These are phyloP conservation scores for Wickerhamomyces chambardii DNA, from an alignment of 805 yeast genomes.

Conservation along the genomic window DNA sequence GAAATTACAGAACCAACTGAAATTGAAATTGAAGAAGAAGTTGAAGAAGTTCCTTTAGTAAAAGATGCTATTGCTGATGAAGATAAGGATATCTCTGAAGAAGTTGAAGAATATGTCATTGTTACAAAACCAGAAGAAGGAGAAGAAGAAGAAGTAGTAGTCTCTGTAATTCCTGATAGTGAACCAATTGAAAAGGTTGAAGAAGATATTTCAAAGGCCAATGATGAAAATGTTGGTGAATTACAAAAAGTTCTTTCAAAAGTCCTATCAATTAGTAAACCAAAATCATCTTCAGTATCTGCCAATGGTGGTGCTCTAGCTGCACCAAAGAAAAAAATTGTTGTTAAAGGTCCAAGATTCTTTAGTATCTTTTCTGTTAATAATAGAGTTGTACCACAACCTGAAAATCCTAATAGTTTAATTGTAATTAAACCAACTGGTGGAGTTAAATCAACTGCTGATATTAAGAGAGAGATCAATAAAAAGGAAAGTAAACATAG, in stretches of 20 bases:
- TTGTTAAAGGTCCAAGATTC: neutral
- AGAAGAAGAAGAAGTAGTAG: neutral
- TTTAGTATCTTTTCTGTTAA: neutral
- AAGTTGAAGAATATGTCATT: too few species aligned
- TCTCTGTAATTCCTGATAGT: neutral
- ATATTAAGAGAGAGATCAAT: slow-evolving; percentile 13
- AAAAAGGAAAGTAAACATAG: slow-evolving; percentile 9
- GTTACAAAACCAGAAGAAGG: neutral
- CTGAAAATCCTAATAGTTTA: too few species aligned
- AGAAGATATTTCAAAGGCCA: neutral
- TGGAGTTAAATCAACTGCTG: slow-evolving; percentile 2
- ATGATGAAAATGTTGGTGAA: neutral
- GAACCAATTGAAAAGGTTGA: neutral
- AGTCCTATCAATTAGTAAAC: neutral
- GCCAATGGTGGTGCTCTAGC: neutral
- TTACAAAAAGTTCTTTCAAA: neutral
- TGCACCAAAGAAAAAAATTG: neutral
- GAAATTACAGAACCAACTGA: neutral
- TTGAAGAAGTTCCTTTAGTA: too few species aligned
- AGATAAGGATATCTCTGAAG: too few species aligned
- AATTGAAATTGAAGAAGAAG: neutral
- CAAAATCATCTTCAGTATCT: neutral
- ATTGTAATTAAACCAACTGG: too few species aligned
- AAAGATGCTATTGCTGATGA: too few species aligned
- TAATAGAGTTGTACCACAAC: neutral